phyloP scores from a whole-genome alignment of 139 green algal species.

The Spirogloea muscicola region DNA sequence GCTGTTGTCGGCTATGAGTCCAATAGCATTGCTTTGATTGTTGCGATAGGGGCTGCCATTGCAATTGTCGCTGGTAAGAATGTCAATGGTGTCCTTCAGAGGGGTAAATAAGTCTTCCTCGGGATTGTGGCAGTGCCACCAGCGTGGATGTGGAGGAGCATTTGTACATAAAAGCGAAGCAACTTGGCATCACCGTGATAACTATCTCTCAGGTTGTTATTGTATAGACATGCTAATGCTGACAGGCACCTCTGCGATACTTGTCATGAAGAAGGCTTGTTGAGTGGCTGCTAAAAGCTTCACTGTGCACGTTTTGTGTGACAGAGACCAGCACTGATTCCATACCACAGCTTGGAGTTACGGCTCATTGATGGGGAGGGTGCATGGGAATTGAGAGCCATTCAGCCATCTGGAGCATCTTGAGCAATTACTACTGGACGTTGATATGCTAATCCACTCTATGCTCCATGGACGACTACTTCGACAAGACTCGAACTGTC shows the following conservation, averaged over 20 bases:
- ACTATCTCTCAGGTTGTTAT: constrained; percentile 55
- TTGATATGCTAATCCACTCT: too few species aligned
- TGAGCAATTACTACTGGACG: too few species aligned
- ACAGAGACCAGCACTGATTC: constrained; percentile 61
- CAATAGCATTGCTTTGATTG: too few species aligned
- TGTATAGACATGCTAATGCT: neutral
- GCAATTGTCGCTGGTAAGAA: too few species aligned
- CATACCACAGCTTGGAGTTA: constrained; percentile 66
- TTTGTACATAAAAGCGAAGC: constrained; percentile 56
- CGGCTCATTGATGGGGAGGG: constrained; percentile 64
- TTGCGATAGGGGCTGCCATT: too few species aligned
- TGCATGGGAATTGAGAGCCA: constrained; percentile 61
- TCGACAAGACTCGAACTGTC: too few species aligned
- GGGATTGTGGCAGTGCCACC: constrained; percentile 48
- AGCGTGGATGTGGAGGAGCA: constrained; percentile 68
- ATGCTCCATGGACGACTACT: too few species aligned
- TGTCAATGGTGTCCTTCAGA: too few species aligned
- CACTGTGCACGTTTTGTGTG: neutral
- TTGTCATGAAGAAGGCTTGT: neutral
- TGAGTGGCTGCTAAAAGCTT: neutral
- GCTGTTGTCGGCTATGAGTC: too few species aligned
- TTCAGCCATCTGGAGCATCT: too few species aligned
- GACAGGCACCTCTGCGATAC: neutral
- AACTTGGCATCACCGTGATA: constrained; percentile 54
- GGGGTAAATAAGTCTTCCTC: too few species aligned